Conservation (phyloP, 1,284 basidiomycete genomes). For the Sphaerobolus stellatus region DNA sequence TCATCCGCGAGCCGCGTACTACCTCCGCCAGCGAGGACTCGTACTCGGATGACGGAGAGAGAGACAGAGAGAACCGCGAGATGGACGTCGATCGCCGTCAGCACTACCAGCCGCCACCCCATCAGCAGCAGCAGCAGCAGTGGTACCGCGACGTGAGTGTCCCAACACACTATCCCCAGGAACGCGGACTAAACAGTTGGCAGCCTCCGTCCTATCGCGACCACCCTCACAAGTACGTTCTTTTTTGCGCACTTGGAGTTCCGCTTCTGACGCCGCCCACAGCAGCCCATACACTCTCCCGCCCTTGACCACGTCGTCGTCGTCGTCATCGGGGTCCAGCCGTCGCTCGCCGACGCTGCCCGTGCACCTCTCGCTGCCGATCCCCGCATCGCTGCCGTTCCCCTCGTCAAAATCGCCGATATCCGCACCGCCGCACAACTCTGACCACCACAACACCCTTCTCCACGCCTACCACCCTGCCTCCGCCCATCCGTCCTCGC, state of each 20-base stretch:
- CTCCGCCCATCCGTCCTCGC: slow-evolving; percentile 2
- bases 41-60: slow-evolving; percentile 1
- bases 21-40: slow-evolving; percentile 4
- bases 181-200: too few species aligned
- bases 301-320: background rate
- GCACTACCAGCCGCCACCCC: background rate
- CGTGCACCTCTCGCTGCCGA: slow-evolving; percentile 12
- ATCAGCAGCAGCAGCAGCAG: background rate
- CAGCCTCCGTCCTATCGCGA: background rate
- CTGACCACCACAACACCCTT: background rate
- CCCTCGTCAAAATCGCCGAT: slow-evolving; percentile 9
- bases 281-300: slow-evolving; percentile 2
- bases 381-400: slow-evolving; percentile 5
- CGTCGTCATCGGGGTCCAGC: background rate
- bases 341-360: slow-evolving; percentile 4
- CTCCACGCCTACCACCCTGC: slow-evolving; percentile 9
- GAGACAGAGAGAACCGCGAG: background rate
- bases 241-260: background rate
- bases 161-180: too few species aligned
- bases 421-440: slow-evolving; percentile 5
- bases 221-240: background rate
- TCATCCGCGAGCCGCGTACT: slow-evolving; percentile 11
- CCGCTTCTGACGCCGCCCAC: background rate
- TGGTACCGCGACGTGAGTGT: slow-evolving; percentile 3
- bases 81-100: background rate